phyloP scores from a whole-genome alignment of 2,329 filamentous ascomycete genomes.

The Penicillium occitanis region DNA sequence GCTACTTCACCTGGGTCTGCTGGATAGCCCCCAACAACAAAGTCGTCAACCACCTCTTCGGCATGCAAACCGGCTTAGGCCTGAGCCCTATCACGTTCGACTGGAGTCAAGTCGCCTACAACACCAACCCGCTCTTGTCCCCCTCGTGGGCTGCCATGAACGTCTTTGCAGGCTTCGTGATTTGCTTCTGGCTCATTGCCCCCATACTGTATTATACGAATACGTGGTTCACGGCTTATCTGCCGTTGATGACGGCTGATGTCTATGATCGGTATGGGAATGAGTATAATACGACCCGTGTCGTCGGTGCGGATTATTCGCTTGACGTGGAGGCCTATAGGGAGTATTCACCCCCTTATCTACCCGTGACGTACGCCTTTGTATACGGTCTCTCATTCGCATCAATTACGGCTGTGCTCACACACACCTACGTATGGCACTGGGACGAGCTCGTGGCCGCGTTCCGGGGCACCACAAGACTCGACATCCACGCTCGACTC shows the following conservation, averaged over 20 bases:
- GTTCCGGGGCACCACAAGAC: conserved; percentile 37
- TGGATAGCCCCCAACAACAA: conserved; percentile 52
- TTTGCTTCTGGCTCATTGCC: conserved; percentile 32
- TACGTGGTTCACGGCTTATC: conserved; percentile 53
- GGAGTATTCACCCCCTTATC: conserved; percentile 63
- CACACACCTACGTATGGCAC: conserved; percentile 34
- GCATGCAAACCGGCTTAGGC: conserved; percentile 36
- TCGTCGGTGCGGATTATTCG: conserved; percentile 53
- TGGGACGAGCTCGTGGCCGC: conserved; percentile 32
- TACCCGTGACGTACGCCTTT: conserved; percentile 57
- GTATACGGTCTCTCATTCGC: conserved; percentile 63
- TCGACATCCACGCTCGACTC: conserved; percentile 45
- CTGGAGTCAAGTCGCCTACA: conserved; percentile 37
- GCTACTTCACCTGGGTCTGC: conserved; percentile 50
- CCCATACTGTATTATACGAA: conserved; percentile 49
- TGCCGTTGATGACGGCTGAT: conserved; percentile 59
- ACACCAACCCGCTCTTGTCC: conserved; percentile 36
- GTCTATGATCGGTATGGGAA: conserved; percentile 62
- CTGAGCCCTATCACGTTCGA: conserved; percentile 35
- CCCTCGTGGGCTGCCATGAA: conserved; percentile 35
- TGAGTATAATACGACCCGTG: conserved; percentile 58
- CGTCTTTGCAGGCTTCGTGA: conserved; percentile 31
- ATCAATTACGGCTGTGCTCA: conserved; percentile 55
- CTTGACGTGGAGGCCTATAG: conserved; percentile 61
- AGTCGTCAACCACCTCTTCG: conserved; percentile 50